These are phyloP conservation scores for Aspergillus jensenii DNA, from an alignment of 2,329 filamentous ascomycete genomes.

Conservation along the genomic window DNA sequence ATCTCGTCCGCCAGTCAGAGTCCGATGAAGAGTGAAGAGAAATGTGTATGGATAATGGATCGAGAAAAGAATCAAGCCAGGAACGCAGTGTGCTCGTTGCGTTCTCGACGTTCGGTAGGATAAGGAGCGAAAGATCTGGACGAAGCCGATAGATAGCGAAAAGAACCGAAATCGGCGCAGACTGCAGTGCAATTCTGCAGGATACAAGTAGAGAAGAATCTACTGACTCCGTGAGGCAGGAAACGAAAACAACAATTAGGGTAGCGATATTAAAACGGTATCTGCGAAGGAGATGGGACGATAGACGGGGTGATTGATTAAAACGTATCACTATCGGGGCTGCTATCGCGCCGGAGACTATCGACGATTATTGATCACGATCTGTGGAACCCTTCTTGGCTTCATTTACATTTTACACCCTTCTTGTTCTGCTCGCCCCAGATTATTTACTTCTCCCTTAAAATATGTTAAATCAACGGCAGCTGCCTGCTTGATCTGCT, in stretches of 20 bases:
- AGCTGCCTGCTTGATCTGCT: background rate
- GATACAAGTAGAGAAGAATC: background rate
- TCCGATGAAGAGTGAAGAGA: background rate
- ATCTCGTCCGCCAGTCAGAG: constrained; percentile 9
- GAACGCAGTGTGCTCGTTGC: background rate
- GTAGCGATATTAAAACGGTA: background rate
- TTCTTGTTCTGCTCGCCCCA: background rate
- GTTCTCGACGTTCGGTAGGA: constrained; percentile 6
- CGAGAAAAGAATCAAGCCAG: background rate
- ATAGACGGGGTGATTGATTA: constrained; percentile 13
- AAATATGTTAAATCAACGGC: background rate
- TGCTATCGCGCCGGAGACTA: constrained; percentile 19
- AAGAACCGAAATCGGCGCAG: background rate
- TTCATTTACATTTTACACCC: background rate
- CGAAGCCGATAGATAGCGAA: constrained; percentile 11
- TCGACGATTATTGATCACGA: constrained; percentile 20
- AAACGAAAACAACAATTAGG: background rate
- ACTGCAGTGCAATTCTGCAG: background rate
- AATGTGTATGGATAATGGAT: background rate
- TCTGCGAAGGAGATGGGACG: constrained; percentile 4
- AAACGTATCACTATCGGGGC: constrained; percentile 10
- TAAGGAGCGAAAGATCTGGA: constrained; percentile 20
- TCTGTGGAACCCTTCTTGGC: constrained; percentile 16
- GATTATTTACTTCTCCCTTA: background rate
- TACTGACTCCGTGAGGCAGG: background rate